Conservation (phyloP, 2,329 filamentous ascomycete species). For the Trichothecium sympodiale region DNA sequence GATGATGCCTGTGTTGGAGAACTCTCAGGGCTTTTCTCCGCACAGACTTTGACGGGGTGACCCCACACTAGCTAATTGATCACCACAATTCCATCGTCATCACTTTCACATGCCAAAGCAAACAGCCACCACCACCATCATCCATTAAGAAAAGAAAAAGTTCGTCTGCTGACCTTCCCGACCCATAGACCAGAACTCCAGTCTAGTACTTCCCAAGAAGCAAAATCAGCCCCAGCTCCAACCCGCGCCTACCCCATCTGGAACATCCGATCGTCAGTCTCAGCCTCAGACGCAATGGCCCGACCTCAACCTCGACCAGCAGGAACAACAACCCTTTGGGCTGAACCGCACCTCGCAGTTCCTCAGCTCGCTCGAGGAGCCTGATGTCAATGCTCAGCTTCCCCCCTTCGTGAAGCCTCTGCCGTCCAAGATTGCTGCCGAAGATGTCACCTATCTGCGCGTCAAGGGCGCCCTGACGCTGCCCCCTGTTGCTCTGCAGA, state of each 20-base stretch:
- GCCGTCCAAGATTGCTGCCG: slow-evolving; percentile 62
- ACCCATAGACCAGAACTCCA: slow-evolving; percentile 5
- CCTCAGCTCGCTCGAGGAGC: slow-evolving; percentile 34
- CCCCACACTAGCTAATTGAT: neutral
- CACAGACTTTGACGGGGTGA: slow-evolving; percentile 1
- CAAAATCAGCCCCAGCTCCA: neutral
- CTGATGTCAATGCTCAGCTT: slow-evolving; percentile 35
- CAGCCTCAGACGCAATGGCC: neutral
- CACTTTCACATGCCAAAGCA: slow-evolving; percentile 12
- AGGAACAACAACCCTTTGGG: slow-evolving; percentile 14
- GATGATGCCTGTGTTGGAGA: slow-evolving; percentile 2
- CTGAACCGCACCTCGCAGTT: slow-evolving; percentile 29
- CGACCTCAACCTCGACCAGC: slow-evolving; percentile 1
- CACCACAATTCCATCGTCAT: slow-evolving; percentile 4
- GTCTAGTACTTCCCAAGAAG: slow-evolving; percentile 1
- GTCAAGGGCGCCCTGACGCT: slow-evolving; percentile 77
- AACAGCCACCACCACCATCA: neutral
- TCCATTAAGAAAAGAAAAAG: neutral
- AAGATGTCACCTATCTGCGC: slow-evolving; percentile 74
- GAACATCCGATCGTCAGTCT: neutral
- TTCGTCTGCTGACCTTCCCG: slow-evolving; percentile 3
- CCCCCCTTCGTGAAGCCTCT: slow-evolving; percentile 69
- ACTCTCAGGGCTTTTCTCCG: neutral
- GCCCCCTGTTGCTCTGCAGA: slow-evolving; percentile 59
- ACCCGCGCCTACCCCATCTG: neutral